A percentile compares a stretch with the other conserved stretches of the same genome.
Evolutionary conservation across 495 filamentous ascomycete genomes (phyloP).

Genomic region (Durotheca rogersii): DNA sequence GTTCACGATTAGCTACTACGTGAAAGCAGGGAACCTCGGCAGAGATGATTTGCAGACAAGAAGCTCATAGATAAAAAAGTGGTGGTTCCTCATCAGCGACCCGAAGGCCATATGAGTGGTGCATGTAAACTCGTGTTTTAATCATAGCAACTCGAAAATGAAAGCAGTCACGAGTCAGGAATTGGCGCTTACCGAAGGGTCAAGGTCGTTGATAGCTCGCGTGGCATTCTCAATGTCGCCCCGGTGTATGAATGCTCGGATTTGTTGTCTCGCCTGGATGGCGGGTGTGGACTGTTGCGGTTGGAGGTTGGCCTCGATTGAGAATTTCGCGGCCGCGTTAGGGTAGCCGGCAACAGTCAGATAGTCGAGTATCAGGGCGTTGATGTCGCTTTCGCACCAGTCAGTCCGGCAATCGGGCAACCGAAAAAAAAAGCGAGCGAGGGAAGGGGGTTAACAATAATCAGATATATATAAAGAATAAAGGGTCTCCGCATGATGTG

Average conservation of each 20-base stretch:
- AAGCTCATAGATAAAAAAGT: slow-evolving; percentile 92
- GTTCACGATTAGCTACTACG: too few species aligned
- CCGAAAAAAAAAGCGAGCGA: slow-evolving; percentile 10
- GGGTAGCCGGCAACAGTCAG: slow-evolving; percentile 94
- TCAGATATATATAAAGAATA: slow-evolving; percentile 65
- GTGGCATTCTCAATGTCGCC: slow-evolving; percentile 85
- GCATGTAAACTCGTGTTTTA: slow-evolving; percentile 90
- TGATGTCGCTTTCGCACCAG: slow-evolving; percentile 72
- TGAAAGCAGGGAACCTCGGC: too few species aligned
- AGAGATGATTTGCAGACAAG: slow-evolving; percentile 15
- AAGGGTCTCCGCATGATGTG: slow-evolving; percentile 82
- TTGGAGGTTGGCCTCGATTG: slow-evolving; percentile 84
- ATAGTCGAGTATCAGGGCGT: slow-evolving; percentile 94
- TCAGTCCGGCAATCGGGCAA: slow-evolving; percentile 39
- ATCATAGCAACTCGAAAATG: slow-evolving; percentile 68
- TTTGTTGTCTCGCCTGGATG: slow-evolving; percentile 75
- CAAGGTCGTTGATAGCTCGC: slow-evolving; percentile 81
- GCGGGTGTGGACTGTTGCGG: slow-evolving; percentile 66
- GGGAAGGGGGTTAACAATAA: slow-evolving; percentile 23
- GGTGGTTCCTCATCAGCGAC: slow-evolving; percentile 90
- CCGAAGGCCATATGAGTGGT: slow-evolving; percentile 94
- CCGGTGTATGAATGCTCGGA: slow-evolving; percentile 75
- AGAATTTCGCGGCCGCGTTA: slow-evolving; percentile 89
- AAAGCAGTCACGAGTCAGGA: slow-evolving; percentile 9
- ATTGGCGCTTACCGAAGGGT: slow-evolving; percentile 73